Evolutionary conservation across 2,329 filamentous ascomycete genomes (phyloP).

Genomic region (Fusarium sp.): DNA sequence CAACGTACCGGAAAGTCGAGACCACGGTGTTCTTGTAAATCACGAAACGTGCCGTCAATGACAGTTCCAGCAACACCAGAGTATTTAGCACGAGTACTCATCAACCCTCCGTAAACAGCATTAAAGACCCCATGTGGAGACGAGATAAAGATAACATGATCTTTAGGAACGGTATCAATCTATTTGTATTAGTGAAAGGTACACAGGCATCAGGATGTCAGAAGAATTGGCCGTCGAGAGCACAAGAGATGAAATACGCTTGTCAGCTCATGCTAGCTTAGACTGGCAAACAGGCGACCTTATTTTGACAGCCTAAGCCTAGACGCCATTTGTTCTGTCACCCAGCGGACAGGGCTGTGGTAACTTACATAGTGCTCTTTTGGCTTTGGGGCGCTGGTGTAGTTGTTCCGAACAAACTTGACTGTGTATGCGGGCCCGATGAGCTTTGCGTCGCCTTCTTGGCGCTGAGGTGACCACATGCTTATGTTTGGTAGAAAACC

Average conservation of each 20-base stretch:
- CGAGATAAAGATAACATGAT: constrained; percentile 24
- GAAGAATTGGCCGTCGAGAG: too few relatives aligned
- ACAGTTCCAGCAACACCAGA: constrained; percentile 12
- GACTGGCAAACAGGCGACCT: too few relatives aligned
- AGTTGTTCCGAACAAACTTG: background rate
- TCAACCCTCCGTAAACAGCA: constrained; percentile 29
- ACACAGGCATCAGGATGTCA: too few relatives aligned
- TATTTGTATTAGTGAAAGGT: too few relatives aligned
- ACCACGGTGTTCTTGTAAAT: constrained; percentile 35
- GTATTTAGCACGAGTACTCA: constrained; percentile 25
- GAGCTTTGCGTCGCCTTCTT: background rate
- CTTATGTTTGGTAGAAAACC: background rate
- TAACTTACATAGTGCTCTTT: background rate
- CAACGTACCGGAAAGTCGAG: background rate
- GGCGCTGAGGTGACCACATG: background rate
- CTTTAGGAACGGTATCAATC: constrained; percentile 18
- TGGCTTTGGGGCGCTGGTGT: background rate
- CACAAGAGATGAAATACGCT: too few relatives aligned
- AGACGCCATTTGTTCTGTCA: too few relatives aligned
- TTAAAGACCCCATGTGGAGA: constrained; percentile 19
- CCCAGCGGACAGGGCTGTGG: too few relatives aligned
- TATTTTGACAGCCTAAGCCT: too few relatives aligned
- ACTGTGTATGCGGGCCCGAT: background rate
- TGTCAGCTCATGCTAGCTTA: too few relatives aligned
- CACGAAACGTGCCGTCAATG: constrained; percentile 24